phyloP scores from a whole-genome alignment of 495 filamentous ascomycete species.

The Podospora pseudoanserina region DNA sequence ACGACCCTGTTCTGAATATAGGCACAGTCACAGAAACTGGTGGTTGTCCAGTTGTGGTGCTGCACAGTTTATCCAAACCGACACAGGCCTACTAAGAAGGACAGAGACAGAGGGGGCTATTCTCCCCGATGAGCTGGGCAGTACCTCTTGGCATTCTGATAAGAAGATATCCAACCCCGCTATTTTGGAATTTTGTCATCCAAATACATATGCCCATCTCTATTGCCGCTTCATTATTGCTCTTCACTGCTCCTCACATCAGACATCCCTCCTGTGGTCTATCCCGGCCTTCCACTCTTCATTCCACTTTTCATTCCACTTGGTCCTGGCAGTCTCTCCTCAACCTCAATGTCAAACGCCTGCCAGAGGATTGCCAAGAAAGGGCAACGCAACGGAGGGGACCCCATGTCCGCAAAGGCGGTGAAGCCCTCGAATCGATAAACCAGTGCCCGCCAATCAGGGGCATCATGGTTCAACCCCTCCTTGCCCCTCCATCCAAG shows the following conservation, averaged over 20 bases:
- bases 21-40: too few relatives aligned
- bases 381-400: neutral
- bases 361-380: neutral
- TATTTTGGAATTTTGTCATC: neutral
- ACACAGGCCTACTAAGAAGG: too few relatives aligned
- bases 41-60: too few relatives aligned
- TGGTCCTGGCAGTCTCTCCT: neutral
- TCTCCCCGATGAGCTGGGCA: too few relatives aligned
- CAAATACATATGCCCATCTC: too few relatives aligned
- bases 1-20: neutral
- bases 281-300: neutral
- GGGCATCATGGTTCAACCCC: neutral
- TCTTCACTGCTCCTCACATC: neutral
- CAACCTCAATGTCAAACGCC: neutral
- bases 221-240: too few relatives aligned
- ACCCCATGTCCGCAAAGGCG: neutral
- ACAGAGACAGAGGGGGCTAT: too few relatives aligned
- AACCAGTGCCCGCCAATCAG: neutral
- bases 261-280: neutral
- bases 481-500: neutral
- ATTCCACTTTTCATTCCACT: neutral
- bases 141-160: neutral
- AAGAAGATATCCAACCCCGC: neutral
- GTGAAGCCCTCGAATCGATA: neutral
- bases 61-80: too few relatives aligned